A percentile compares a stretch with the other conserved stretches of the same genome.
phyloP scores from a whole-genome alignment of 345 rosid species.

The Viola odorata region DNA sequence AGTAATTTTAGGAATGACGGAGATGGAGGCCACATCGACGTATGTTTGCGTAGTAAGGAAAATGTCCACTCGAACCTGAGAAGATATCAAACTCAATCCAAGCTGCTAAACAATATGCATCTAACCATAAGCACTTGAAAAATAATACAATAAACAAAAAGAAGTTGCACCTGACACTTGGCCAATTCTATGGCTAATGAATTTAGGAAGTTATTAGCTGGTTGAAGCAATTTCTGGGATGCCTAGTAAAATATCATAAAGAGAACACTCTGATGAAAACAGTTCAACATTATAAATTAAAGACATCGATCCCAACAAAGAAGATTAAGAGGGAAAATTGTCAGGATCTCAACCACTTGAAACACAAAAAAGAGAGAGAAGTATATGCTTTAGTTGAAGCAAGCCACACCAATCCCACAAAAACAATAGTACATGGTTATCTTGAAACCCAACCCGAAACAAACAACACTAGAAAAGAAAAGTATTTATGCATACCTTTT shows the following conservation, averaged over 20 bases:
- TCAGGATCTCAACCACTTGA: too few relatives aligned
- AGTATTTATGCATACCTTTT: slow-evolving; percentile 49
- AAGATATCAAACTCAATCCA: slow-evolving; percentile 3
- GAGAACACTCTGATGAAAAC: too few relatives aligned
- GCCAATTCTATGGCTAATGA: slow-evolving; percentile 87
- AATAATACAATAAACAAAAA: slow-evolving; percentile 1
- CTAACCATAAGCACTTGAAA: not conserved
- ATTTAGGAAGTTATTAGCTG: slow-evolving; percentile 68
- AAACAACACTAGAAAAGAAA: not conserved
- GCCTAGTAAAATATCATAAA: slow-evolving; percentile 42
- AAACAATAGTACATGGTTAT: too few relatives aligned
- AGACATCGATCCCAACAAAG: too few relatives aligned
- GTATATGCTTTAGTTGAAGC: too few relatives aligned
- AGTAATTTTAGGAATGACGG: slow-evolving; percentile 78
- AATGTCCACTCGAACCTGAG: slow-evolving; percentile 86
- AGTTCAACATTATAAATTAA: too few relatives aligned
- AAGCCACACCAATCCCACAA: too few relatives aligned
- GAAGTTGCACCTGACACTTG: slow-evolving; percentile 63
- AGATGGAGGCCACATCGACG: slow-evolving; percentile 75
- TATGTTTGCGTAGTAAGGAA: slow-evolving; percentile 75
- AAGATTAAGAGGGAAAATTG: too few relatives aligned
- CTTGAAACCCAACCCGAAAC: slow-evolving; percentile 1
- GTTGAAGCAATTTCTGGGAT: slow-evolving; percentile 71
- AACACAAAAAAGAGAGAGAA: too few relatives aligned
- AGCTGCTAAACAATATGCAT: not conserved